Evolutionary conservation across 2,329 filamentous ascomycete genomes (phyloP).

Genomic region (Leptosphaerulina australis): DNA sequence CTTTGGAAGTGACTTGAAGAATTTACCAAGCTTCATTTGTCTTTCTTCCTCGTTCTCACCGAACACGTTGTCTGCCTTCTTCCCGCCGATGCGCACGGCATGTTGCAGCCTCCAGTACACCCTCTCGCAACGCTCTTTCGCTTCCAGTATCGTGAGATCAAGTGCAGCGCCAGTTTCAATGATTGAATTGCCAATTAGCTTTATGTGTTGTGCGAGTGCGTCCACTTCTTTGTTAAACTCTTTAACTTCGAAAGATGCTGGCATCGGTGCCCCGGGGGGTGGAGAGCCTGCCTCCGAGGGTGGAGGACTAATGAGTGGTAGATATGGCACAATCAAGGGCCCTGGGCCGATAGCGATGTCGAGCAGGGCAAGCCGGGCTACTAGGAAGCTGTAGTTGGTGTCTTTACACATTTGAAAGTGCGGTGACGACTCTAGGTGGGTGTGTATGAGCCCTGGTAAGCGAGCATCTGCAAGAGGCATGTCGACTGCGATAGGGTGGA

Average conservation of each 20-base stretch:
- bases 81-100: constrained; percentile 67
- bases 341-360: constrained; percentile 77
- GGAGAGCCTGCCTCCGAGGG: constrained; percentile 31
- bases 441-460: constrained; percentile 30
- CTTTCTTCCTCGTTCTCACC: constrained; percentile 56
- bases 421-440: constrained; percentile 41
- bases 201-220: constrained; percentile 58
- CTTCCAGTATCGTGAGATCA: constrained; percentile 67
- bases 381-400: constrained; percentile 73
- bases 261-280: constrained; percentile 17
- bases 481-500: constrained; percentile 46
- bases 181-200: constrained; percentile 65
- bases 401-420: constrained; percentile 60
- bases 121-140: constrained; percentile 76
- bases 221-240: constrained; percentile 76
- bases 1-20: constrained; percentile 17
- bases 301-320: constrained; percentile 36
- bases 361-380: constrained; percentile 69
- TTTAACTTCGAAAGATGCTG: constrained; percentile 44
- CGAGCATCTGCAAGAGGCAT: constrained; percentile 32
- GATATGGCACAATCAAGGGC: constrained; percentile 40
- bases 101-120: constrained; percentile 75
- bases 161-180: constrained; percentile 69
- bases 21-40: constrained; percentile 50
- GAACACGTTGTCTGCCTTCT: constrained; percentile 47